Conservation (phyloP, 2,329 filamentous ascomycete genomes). For the Orbilia ellipsospora region DNA sequence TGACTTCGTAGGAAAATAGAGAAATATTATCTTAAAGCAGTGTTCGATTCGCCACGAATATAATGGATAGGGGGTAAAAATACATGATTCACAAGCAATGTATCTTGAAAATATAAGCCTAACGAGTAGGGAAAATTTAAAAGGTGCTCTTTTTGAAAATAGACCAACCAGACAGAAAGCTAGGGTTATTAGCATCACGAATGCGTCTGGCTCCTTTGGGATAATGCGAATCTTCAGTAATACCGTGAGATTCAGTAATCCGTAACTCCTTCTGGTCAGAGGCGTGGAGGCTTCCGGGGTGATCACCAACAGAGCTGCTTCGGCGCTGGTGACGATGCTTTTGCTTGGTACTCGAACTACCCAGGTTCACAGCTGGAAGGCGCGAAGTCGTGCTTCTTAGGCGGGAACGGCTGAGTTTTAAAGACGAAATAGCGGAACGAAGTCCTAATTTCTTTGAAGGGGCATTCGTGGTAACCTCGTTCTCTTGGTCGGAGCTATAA, state of each 20-base stretch:
- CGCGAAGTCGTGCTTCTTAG: no score
- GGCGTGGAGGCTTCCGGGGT: not conserved
- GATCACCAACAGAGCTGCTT: not conserved
- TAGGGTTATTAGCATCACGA: not conserved
- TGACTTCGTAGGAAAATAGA: no score
- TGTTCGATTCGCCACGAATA: no score
- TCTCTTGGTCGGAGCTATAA: not conserved
- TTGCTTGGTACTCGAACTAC: not conserved
- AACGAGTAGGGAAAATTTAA: not conserved
- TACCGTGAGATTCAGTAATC: not conserved
- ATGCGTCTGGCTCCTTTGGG: not conserved
- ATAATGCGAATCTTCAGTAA: not conserved
- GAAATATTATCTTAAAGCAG: no score
- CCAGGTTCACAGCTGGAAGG: no score
- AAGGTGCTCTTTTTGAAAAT: constrained; percentile 30
- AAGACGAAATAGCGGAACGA: not conserved
- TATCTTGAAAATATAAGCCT: not conserved
- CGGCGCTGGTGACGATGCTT: constrained; percentile 8
- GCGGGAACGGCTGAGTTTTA: no score
- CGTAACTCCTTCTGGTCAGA: not conserved
- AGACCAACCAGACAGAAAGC: constrained; percentile 26
- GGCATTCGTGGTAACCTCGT: not conserved
- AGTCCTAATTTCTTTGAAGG: not conserved
- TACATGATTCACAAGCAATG: not conserved
- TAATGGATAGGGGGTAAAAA: not conserved